Evolutionary conservation across 108 stramenopile genomes (phyloP), one percentile per base, ranked within the genome.

Genomic region (Cyclotella sp.): DNA sequence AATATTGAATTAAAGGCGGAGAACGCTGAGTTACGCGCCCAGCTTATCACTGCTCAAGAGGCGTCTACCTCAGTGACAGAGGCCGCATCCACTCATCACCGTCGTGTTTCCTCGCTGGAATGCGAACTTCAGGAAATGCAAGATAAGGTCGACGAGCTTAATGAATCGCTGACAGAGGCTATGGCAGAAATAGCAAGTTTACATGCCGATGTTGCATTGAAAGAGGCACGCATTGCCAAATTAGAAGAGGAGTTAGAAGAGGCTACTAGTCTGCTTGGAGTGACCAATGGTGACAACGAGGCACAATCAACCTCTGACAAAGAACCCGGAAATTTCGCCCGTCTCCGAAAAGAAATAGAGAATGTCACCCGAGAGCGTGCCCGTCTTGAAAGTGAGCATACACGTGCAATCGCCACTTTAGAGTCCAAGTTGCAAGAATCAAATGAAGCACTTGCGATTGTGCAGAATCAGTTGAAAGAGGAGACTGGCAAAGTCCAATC

Each of bases 61-160:
- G n/a, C 30, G 5, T 42, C 40, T 13, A 19, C 8, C 18, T 63
- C 64, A 9, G 40, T 18, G 34, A 30, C 61, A 40, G 14, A 42
- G 34, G 15, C 13, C 8, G 44, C 44, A 45, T 45, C 64, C 18
- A 63, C 58, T 57, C 72, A 70, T 58, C 72, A 70, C 61, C 30
- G 46, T 11, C 60, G 73, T n/a, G 66, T 74, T 11, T 42, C 67
- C 22, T 59, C 68, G 0, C 43, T 81, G 63, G 79, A 81, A 59
- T 51, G 49, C 40, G 69, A 81, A 49, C 47, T 74, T 58, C 65
- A 64, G 46, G 26, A 24, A 45, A 46, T 67, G 47, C 72, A 72
- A 14, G 87, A 88, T 26, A 79, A 88, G 72, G 73, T 79, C 9
- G 85, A 82, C 27, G 85, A 86, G 22, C 54, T 92, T 46, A 76